Conservation (phyloP, 1,284 basidiomycete genomes). For the Ceratobasidium papillatum region DNA sequence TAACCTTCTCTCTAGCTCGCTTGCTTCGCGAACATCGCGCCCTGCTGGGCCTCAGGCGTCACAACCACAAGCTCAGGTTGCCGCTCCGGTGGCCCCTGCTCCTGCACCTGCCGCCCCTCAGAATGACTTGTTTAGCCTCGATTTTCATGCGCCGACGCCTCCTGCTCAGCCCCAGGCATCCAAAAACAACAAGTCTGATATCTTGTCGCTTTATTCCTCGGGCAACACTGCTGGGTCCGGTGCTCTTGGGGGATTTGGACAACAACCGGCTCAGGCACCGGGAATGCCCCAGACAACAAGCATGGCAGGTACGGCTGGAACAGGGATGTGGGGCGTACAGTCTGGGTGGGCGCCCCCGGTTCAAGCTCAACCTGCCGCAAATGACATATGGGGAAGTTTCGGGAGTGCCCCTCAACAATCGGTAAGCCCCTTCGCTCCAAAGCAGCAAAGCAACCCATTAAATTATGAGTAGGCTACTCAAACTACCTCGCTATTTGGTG, state of each 20-base stretch:
- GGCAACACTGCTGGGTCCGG: slow-evolving; percentile 50
- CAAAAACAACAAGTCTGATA: slow-evolving; percentile 76
- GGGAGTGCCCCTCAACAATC: slow-evolving; percentile 31
- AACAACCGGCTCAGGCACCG: slow-evolving; percentile 46
- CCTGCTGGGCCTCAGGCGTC: slow-evolving; percentile 42
- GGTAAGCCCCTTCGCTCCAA: not conserved
- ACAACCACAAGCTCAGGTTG: slow-evolving; percentile 35
- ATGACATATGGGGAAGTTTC: slow-evolving; percentile 36
- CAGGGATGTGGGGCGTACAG: slow-evolving; percentile 69
- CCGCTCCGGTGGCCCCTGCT: slow-evolving; percentile 44
- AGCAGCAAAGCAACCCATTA: not conserved
- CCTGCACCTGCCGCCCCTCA: slow-evolving; percentile 50
- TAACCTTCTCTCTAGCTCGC: slow-evolving; percentile 51
- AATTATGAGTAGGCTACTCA: slow-evolving; percentile 8
- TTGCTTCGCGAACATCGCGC: slow-evolving; percentile 52
- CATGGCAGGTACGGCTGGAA: slow-evolving; percentile 65
- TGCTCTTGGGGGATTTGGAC: slow-evolving; percentile 17
- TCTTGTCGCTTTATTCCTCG: slow-evolving; percentile 83
- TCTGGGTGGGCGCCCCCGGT: slow-evolving; percentile 63
- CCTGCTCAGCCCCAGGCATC: slow-evolving; percentile 56
- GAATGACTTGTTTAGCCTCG: slow-evolving; percentile 84
- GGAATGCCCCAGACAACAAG: slow-evolving; percentile 56
- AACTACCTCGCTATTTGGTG: slow-evolving; percentile 1
- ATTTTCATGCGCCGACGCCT: slow-evolving; percentile 72
- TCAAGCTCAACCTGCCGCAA: slow-evolving; percentile 11